Evolutionary conservation across 805 yeast genomes (phyloP), one percentile per base, ranked within the genome.

Genomic region (Kluyveromyces dobzhanskii): DNA sequence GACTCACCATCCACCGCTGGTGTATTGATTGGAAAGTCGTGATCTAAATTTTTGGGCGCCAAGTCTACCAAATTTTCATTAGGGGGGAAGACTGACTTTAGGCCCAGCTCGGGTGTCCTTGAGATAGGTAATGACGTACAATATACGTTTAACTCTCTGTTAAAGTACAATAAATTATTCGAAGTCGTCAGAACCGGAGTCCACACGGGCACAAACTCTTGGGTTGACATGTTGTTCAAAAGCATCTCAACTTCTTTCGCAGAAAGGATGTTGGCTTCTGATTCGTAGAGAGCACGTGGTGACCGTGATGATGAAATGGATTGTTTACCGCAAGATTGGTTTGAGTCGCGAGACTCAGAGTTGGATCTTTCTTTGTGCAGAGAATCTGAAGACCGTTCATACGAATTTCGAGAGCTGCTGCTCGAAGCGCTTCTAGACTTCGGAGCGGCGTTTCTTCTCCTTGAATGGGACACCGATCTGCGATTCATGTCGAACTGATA

Each of bases 81-180:
- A 1, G 50, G 37, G 12, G 66, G 60, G 26, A 66, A 57, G 2
- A 47, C 43, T 6, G 67, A 45, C n/a, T 45, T 42, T 2, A 53
- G 56, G 40, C 63, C 65, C 8, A 66, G 43, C 33, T 61, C 60
- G 4, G 70, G 67, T 30, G 53, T 48, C 17, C 62, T 57, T 12
- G 72, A 55, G 38, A 75, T 58, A 0, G 92, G 90, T 28, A 79
- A 50, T 11, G 73, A 70, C 30, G 69, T 67, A 46, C 85, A 75
- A 47, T 73, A 76, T 1, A 80, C 63, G 47, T 78, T 72, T 38
- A 83, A 59, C 25, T 75, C 74, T 24, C 76, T 71, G 49, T 79
- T 76, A 57, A 75, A 78, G 57, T 69, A 83, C 6, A 80, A 60
- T 12, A 78, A 56, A 37, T 71, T 71, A 16, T 77, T 80, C 37